Base-by-base conservation (phyloP, 192 early-diverging fungal genomes). In the Coemansia sp. region DNA sequence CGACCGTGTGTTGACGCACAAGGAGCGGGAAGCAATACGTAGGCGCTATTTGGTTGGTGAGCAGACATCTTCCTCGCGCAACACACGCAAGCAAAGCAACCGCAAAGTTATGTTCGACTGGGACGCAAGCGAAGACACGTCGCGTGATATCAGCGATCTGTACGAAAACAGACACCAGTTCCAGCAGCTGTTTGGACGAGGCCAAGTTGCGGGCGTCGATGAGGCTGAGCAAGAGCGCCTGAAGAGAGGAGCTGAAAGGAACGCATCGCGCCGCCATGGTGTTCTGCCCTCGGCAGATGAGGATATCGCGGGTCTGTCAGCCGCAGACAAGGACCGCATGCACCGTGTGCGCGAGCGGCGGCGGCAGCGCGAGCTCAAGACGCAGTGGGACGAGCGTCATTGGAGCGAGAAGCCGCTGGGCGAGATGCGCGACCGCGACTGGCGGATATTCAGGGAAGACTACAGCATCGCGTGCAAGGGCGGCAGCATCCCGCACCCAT, bases 371-470 rank as follows among this genome's bases (percentile, higher is more conserved):
- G 23, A 51, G 16, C 4, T 51, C 48, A 65, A 59, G 59, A 61
- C 64, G 49, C 45, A 85, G 34, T 92, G 87, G 84, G 95, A 97
- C 61, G 94, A 95, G 75, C 86, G 95, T 21, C 96, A 98, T 73
- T 99, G 97, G 97, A 81, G 87, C 23, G 93, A 95, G 30, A 99
- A 99, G 68, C 86, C 88, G 13, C 78, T 98, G 66, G 64, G 64
- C 8, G 89, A 97, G 56, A 99, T 99, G 97, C 86, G 82, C 52
- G 95, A 98, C 75, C 85, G 97, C 66, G 97, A 99, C 66, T 99
- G 97, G 97, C 91, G 97, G 75, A 99, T 99, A 59, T 98, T 99
- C 79, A 95, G 95, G 63, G 97, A 99, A 76, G 97, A 99, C 69
- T 97, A 91, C 77, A 93, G 90, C 69, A 99, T 99, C 52, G 81